Evolutionary conservation across 1,284 basidiomycete genomes (phyloP).

Genomic region (Pseudozyma sp.): DNA sequence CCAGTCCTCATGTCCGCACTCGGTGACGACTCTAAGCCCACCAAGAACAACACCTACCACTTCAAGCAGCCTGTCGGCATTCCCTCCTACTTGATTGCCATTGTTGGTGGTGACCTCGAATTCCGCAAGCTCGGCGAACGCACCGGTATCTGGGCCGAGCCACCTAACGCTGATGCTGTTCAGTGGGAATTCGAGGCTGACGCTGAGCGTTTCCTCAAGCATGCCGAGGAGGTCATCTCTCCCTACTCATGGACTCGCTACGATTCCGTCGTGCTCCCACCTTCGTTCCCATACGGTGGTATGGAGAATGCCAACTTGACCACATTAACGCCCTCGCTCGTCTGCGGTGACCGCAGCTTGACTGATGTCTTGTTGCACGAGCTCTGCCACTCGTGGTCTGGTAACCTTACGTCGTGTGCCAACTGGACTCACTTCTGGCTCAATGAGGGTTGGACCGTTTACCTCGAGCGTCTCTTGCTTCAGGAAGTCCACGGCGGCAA

Average conservation of each 20-base stretch:
- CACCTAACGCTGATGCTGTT: conserved; percentile 59
- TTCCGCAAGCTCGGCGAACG: conserved; percentile 64
- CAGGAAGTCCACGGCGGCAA: conserved; percentile 76
- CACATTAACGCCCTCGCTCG: conserved; percentile 65
- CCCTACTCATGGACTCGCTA: conserved; percentile 88
- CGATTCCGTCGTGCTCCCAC: conserved; percentile 90
- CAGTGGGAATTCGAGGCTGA: conserved; percentile 68
- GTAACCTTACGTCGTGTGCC: conserved; percentile 66
- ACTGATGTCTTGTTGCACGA: conserved; percentile 71
- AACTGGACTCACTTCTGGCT: conserved; percentile 69
- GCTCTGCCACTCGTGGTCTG: conserved; percentile 67
- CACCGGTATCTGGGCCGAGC: conserved; percentile 67
- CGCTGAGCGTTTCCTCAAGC: conserved; percentile 64
- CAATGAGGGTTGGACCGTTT: conserved; percentile 84
- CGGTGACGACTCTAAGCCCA: conserved; percentile 51
- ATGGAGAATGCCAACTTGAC: conserved; percentile 69
- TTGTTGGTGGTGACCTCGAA: conserved; percentile 64
- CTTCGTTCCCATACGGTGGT: conserved; percentile 83
- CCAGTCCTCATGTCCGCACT: conserved; percentile 68
- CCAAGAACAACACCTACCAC: conserved; percentile 45
- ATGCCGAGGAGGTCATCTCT: conserved; percentile 65
- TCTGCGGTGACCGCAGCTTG: conserved; percentile 61
- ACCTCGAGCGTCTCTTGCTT: conserved; percentile 87
- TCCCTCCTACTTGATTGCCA: conserved; percentile 66
- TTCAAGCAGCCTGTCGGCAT: conserved; percentile 66